Conservation (phyloP, 768 basidiomycete species). For the Mycena belliarum region DNA sequence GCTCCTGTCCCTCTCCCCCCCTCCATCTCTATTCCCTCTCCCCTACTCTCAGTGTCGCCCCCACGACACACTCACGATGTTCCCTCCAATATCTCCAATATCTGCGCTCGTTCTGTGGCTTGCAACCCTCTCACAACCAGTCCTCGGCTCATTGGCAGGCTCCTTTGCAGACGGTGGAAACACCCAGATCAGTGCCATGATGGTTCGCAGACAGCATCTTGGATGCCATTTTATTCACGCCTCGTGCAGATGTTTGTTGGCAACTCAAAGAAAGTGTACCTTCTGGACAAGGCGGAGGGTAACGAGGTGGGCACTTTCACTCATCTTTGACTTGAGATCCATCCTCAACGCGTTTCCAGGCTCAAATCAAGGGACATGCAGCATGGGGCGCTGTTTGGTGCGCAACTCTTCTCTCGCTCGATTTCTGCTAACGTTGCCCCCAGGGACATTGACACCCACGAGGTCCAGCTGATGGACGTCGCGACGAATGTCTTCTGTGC, state of each 20-base stretch:
- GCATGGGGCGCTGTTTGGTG: slow-evolving; percentile 51
- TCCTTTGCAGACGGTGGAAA: slow-evolving; percentile 38
- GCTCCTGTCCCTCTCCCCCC: too few species aligned
- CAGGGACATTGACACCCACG: neutral
- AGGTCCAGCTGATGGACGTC: slow-evolving; percentile 63
- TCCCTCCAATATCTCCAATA: slow-evolving; percentile 18
- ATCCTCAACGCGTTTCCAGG: too few species aligned
- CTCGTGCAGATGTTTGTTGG: slow-evolving; percentile 63
- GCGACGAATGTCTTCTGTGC: slow-evolving; percentile 75
- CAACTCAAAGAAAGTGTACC: slow-evolving; percentile 68
- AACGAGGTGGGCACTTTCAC: too few species aligned
- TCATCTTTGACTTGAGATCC: too few species aligned
- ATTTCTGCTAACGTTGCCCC: neutral
- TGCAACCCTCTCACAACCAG: slow-evolving; percentile 23
- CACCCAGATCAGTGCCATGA: slow-evolving; percentile 41
- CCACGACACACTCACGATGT: slow-evolving; percentile 8
- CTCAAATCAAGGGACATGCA: slow-evolving; percentile 56
- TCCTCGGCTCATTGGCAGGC: slow-evolving; percentile 32
- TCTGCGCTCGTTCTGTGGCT: slow-evolving; percentile 30
- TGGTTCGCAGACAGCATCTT: slow-evolving; percentile 26
- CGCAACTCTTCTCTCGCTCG: neutral
- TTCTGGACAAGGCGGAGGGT: slow-evolving; percentile 73
- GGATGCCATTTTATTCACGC: neutral
- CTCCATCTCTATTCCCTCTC: neutral
- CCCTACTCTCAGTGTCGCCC: neutral